Percentiles rank a stretch among this genome's conserved stretches.
Conservation (phyloP, 1,139 yeast species). For the Sugiyamaella novakii region DNA sequence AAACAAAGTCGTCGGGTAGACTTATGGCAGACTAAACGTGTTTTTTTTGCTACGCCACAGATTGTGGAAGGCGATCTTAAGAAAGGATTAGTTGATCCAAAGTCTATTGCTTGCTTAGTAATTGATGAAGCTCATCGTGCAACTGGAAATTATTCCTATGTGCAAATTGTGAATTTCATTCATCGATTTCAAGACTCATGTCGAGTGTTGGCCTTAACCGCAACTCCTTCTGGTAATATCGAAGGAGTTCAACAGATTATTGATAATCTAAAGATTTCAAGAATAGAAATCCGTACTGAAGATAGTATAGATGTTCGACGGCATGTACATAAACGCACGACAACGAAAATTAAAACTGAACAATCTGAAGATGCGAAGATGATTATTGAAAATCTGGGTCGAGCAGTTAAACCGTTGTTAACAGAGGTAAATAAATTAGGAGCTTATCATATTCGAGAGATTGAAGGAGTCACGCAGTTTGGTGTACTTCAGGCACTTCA, state of each 20-base stretch:
- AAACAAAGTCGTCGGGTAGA: constrained; percentile 50
- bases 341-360: constrained; percentile 60
- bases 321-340: constrained; percentile 72
- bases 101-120: constrained; percentile 70
- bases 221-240: constrained; percentile 89
- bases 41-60: constrained; percentile 95
- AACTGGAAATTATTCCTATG: constrained; percentile 85
- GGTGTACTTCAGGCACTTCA: constrained; percentile 71
- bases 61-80: constrained; percentile 89
- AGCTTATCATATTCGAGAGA: constrained; percentile 64
- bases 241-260: constrained; percentile 89
- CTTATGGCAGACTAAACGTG: constrained; percentile 74
- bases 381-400: constrained; percentile 54
- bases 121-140: constrained; percentile 97
- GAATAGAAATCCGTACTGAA: constrained; percentile 85
- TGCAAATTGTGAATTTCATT: constrained; percentile 71
- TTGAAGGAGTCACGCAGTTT: constrained; percentile 69
- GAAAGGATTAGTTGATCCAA: constrained; percentile 75
- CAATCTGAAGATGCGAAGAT: constrained; percentile 56
- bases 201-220: constrained; percentile 83
- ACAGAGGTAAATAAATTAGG: constrained; percentile 64
- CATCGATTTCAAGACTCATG: constrained; percentile 65
- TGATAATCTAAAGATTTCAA: constrained; percentile 68
- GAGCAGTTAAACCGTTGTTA: constrained; percentile 66
- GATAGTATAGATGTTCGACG: constrained; percentile 75